A percentile compares a stretch with the other conserved stretches of the same genome.
Conservation (phyloP, 805 yeast species). For the Candida parachauliodes region DNA sequence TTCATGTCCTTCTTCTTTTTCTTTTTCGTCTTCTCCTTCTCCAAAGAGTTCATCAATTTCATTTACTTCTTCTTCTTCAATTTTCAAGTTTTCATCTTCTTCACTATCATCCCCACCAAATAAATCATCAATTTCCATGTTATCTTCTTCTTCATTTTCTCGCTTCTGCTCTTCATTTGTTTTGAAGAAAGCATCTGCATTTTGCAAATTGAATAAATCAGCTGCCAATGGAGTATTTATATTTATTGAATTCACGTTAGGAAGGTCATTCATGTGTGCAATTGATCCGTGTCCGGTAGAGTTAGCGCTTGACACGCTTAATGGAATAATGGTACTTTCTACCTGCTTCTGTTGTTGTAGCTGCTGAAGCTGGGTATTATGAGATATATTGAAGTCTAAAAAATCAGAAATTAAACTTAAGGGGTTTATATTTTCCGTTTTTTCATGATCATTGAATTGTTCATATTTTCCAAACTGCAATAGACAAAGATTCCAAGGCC, state of each 20-base stretch:
- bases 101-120: conserved; percentile 13
- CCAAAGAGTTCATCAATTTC: conserved; percentile 20
- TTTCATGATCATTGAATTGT: conserved; percentile 13
- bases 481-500: conserved; percentile 71
- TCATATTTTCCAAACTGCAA: conserved; percentile 44
- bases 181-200: conserved; percentile 14
- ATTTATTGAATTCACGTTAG: conserved; percentile 12
- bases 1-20: neutral
- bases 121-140: conserved; percentile 21
- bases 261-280: conserved; percentile 13
- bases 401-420: conserved; percentile 32
- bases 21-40: neutral
- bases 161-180: neutral
- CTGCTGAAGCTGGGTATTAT: conserved; percentile 13
- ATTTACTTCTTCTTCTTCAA: conserved; percentile 13
- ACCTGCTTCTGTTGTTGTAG: conserved; percentile 4
- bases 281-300: conserved; percentile 20
- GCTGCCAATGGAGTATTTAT: conserved; percentile 14
- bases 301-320: conserved; percentile 15
- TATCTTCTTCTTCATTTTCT: conserved; percentile 10
- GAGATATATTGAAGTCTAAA: conserved; percentile 28
- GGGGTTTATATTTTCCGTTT: conserved; percentile 21
- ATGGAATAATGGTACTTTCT: conserved; percentile 5
- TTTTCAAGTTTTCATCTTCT: conserved; percentile 5
- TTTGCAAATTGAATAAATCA: conserved; percentile 12